phyloP scores from a whole-genome alignment of 768 basidiomycete genomes.

The Chalciporus piperatus region DNA sequence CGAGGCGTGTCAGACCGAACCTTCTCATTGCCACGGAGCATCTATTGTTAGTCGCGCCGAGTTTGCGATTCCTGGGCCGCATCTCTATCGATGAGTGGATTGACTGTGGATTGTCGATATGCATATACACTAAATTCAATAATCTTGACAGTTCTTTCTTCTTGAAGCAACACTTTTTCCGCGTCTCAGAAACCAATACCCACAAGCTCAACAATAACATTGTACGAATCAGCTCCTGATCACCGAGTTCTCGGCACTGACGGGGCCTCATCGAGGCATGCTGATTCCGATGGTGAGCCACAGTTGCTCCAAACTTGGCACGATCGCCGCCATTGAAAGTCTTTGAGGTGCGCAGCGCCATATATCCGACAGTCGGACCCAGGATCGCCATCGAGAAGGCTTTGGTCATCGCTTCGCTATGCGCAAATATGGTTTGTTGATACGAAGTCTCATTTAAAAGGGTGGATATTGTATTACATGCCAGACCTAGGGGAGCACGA shows the following conservation, averaged over 20 bases:
- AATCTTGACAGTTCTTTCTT: no score
- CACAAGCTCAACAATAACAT: no score
- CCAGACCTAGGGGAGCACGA: slow-evolving; percentile 47
- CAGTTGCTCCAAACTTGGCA: background rate
- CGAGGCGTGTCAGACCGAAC: no score
- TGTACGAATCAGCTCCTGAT: slow-evolving; percentile 14
- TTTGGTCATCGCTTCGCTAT: no score
- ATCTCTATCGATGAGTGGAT: slow-evolving; percentile 71
- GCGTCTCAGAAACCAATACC: no score
- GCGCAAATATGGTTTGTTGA: no score
- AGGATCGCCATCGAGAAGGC: no score
- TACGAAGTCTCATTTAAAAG: background rate
- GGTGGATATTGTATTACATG: slow-evolving; percentile 43
- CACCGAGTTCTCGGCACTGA: slow-evolving; percentile 23
- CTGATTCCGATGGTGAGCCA: background rate
- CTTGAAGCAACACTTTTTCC: no score
- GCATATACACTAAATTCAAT: no score
- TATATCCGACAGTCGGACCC: no score
- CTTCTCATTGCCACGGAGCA: no score
- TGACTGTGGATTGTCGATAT: slow-evolving; percentile 29
- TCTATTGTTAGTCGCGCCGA: slow-evolving; percentile 45
- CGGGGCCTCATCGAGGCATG: slow-evolving; percentile 30
- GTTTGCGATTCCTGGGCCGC: slow-evolving; percentile 80
- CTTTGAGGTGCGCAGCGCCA: background rate
- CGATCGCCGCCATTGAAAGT: background rate